Base-by-base conservation (phyloP, 139 green algal species). In the Gonium pectorale region DNA sequence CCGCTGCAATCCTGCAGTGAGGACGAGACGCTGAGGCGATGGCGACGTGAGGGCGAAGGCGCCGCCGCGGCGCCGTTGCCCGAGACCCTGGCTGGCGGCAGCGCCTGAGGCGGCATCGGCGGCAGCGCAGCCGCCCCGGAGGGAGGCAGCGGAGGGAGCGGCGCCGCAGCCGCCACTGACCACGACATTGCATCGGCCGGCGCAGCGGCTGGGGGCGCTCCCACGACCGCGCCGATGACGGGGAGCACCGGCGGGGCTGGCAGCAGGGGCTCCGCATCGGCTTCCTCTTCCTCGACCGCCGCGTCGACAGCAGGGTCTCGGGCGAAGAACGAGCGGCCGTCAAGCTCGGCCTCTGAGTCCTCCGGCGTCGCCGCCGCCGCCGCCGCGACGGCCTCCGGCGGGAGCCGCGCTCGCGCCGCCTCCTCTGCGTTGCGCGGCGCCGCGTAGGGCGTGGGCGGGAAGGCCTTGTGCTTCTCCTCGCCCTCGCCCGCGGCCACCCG, bases 21-120 rank as follows among this genome's bases (percentile, higher is more conserved):
- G 27, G 35, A 54, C 3, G 74, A 74, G 26, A 83, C 62, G 31
- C 60, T 74, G 11, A 83, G 59, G 2, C 77, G 77, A 43, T 83
- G 77, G 54, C 62, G 60, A 2, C 77, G 77, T 9, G 43, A 35
- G 3, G 74, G 26, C 29, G 74, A 27, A 15, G 31, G 2, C 19
- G 38, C 24, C 37, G 64, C 33, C 13, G 46, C 33, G 1, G 38
- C 17, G 41, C 38, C 67, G 67, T 40, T 29, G 17, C 22, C 51
- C 1, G 73, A 29, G 0, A 22, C 22, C 2, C n/a, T n/a, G n/a
- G n/a, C n/a, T n/a, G 52, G 40, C 49, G 27, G 4, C 35, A 3
- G 38, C 38, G 37, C 24, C 51, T 52, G 71, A 15, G 54, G 73
- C 35, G 41, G 33, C 56, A 59, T 3, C 74, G 74, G 56, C 31